Conservation (phyloP, 208 protist genomes). For the Crithidia expoeki region DNA sequence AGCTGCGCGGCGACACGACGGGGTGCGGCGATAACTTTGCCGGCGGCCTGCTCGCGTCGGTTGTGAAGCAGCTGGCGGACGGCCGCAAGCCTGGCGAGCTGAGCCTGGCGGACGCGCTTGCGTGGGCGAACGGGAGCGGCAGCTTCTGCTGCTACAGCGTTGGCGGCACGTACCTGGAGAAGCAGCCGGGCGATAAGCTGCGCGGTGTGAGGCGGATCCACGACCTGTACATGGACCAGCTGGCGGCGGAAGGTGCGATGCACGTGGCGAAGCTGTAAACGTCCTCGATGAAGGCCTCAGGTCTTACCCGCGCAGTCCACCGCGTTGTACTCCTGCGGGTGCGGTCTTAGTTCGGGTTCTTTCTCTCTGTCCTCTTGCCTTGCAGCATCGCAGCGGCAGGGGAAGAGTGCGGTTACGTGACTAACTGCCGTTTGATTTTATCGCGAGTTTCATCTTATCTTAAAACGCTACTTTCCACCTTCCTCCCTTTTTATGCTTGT, state of each 20-base stretch:
- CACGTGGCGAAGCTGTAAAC: constrained; percentile 25
- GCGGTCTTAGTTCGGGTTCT: too few species aligned
- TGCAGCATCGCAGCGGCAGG: background rate
- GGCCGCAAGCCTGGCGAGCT: constrained; percentile 25
- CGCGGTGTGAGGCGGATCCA: constrained; percentile 23
- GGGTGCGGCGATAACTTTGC: constrained; percentile 46
- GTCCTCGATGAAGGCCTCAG: too few species aligned
- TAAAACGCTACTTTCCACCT: background rate
- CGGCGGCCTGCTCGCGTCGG: constrained; percentile 28
- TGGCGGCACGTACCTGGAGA: constrained; percentile 38
- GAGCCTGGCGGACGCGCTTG: constrained; percentile 27
- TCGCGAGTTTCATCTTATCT: too few species aligned
- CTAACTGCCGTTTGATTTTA: too few species aligned
- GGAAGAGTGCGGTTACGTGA: too few species aligned
- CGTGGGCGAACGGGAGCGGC: constrained; percentile 31
- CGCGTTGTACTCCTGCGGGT: too few species aligned
- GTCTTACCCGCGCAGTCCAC: too few species aligned
- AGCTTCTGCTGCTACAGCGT: constrained; percentile 40
- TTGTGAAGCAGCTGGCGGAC: constrained; percentile 27
- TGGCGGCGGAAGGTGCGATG: constrained; percentile 18
- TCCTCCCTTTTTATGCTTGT: background rate
- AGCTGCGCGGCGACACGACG: constrained; percentile 35
- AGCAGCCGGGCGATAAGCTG: constrained; percentile 29
- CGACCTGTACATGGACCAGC: constrained; percentile 33
- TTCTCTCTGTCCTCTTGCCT: too few species aligned